Evolutionary conservation across 2,329 filamentous ascomycete genomes (phyloP).

Genomic region (Diaporthe sp.): DNA sequence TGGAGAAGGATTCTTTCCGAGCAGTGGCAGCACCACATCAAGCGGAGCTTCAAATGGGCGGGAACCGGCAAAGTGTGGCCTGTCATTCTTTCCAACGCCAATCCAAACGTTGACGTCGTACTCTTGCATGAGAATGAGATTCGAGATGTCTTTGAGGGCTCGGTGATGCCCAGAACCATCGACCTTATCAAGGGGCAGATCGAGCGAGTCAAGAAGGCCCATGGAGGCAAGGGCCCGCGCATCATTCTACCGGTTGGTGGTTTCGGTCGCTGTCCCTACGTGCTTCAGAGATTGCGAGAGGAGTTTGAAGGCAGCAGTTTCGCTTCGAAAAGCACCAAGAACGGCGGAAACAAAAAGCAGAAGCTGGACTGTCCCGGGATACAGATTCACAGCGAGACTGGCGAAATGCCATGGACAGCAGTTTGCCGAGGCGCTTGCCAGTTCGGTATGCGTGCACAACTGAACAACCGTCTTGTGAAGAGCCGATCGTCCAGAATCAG

Average conservation of each 20-base stretch:
- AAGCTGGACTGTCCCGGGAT: neutral
- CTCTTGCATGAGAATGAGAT: neutral
- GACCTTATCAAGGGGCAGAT: neutral
- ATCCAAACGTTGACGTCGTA: neutral
- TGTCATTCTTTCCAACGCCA: neutral
- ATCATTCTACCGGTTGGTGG: neutral
- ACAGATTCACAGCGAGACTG: neutral
- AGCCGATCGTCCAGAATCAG: neutral
- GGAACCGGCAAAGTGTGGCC: neutral
- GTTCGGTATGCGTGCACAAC: neutral
- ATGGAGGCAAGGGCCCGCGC: neutral
- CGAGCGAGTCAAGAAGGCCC: neutral
- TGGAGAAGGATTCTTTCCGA: neutral
- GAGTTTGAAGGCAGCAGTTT: neutral
- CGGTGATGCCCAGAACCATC: neutral
- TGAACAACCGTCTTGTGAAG: neutral
- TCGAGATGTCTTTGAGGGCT: neutral
- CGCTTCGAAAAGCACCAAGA: neutral
- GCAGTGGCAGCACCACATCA: conserved; percentile 1
- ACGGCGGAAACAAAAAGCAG: neutral
- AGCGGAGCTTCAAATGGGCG: neutral
- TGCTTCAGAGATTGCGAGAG: neutral
- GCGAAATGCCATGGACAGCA: neutral
- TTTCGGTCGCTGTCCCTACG: neutral
- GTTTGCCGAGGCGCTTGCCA: neutral